Percentiles rank a stretch among this genome's conserved stretches.
Evolutionary conservation across 2,329 filamentous ascomycete genomes (phyloP).

Genomic region (Colletotrichum paranaense): DNA sequence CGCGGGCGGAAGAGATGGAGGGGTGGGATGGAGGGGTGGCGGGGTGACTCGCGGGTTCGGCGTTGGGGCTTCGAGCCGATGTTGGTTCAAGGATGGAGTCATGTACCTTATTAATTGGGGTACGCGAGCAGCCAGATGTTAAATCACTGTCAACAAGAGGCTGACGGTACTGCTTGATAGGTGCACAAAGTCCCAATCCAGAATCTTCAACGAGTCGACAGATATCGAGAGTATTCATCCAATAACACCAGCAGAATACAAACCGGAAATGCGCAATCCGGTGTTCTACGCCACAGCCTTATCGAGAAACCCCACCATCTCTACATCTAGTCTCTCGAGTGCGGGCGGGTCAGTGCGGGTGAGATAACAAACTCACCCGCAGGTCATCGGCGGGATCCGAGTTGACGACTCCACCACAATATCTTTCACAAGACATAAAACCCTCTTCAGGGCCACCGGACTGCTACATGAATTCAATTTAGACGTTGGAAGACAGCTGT

Average conservation of each 20-base stretch:
- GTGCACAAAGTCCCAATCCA: no score
- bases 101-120: not conserved
- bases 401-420: conserved; percentile 5
- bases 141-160: not conserved
- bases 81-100: not conserved
- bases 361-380: conserved; percentile 6
- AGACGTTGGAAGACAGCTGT: not conserved
- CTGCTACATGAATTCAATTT: accelerated
- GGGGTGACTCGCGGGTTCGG: conserved; percentile 19
- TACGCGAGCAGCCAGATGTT: not conserved
- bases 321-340: not conserved
- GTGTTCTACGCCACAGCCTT: conserved; percentile 5
- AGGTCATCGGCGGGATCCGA: conserved; percentile 32
- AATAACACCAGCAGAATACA: not conserved
- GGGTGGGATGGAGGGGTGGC: not conserved
- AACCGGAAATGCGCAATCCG: conserved; percentile 7
- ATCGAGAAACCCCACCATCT: not conserved
- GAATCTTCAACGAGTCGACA: no score
- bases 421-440: not conserved
- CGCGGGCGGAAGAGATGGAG: not conserved
- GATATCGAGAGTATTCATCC: no score
- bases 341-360: conserved; percentile 22
- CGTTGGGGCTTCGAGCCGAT: not conserved
- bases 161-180: not conserved
- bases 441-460: not conserved